Conservation (phyloP, 129 eudicot genomes). For the Artemisia argyi region DNA sequence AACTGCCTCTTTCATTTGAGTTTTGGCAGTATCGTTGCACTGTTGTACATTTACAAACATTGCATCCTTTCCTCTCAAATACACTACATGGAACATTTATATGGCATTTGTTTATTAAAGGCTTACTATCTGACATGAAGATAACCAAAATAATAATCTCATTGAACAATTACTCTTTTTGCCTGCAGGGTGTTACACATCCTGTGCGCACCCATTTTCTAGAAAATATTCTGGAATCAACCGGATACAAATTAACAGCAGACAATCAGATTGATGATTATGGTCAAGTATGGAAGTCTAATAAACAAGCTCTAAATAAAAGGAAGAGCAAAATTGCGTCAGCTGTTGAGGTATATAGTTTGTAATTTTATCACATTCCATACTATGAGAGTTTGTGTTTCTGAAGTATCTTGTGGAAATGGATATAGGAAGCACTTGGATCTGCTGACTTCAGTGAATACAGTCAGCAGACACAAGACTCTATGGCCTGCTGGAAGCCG, state of each 20-base stretch:
- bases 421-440: conserved; percentile 62
- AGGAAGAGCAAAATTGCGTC: conserved; percentile 84
- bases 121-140: no score
- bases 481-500: conserved; percentile 90
- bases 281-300: conserved; percentile 71
- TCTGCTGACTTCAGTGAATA: conserved; percentile 69
- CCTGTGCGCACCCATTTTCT: conserved; percentile 74
- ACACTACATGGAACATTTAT: no score
- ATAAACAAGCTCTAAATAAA: conserved; percentile 69
- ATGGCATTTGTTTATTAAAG: no score
- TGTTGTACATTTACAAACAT: no score
- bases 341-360: conserved; percentile 67
- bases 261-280: conserved; percentile 86
- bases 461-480: conserved; percentile 62
- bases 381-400: conserved; percentile 1
- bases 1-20: no score
- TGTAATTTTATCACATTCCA: neutral
- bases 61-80: no score
- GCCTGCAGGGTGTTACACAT: conserved; percentile 68
- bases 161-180: conserved; percentile 1
- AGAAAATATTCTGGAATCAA: conserved; percentile 69
- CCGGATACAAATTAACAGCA: conserved; percentile 70
- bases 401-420: conserved; percentile 13
- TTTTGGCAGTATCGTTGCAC: no score
- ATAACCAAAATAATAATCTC: no score